phyloP scores from a whole-genome alignment of 768 basidiomycete species.

The Tephrocybe sp. region DNA sequence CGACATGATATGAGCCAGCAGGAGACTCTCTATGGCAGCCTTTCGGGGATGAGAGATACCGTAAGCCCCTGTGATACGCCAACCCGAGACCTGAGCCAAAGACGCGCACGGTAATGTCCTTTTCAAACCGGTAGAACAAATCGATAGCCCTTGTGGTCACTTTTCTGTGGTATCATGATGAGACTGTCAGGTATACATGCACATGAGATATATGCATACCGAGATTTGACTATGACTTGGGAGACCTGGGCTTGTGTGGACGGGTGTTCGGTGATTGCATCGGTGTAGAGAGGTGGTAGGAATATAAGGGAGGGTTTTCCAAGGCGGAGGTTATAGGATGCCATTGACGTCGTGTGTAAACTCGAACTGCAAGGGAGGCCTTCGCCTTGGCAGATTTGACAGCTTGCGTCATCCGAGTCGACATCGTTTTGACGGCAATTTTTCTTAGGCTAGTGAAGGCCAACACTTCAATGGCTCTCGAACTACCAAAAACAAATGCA shows the following conservation, averaged over 20 bases:
- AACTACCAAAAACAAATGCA: too few relatives aligned
- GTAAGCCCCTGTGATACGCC: too few relatives aligned
- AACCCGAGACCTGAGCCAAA: background rate
- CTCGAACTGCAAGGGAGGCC: too few relatives aligned
- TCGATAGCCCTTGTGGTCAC: slow-evolving; percentile 24
- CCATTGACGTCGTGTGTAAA: slow-evolving; percentile 17
- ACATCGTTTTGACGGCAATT: too few relatives aligned
- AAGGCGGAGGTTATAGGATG: slow-evolving; percentile 37
- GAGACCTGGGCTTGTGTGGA: slow-evolving; percentile 21
- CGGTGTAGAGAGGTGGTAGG: slow-evolving; percentile 23
- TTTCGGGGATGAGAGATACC: slow-evolving; percentile 4
- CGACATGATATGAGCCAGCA: slow-evolving; percentile 29
- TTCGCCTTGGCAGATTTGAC: too few relatives aligned
- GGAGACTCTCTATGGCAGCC: slow-evolving; percentile 33
- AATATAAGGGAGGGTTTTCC: slow-evolving; percentile 33
- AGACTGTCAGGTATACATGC: background rate
- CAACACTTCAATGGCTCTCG: too few relatives aligned
- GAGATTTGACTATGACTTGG: slow-evolving; percentile 33
- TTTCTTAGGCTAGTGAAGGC: too few relatives aligned
- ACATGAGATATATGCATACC: slow-evolving; percentile 16
- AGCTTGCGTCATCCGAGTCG: too few relatives aligned
- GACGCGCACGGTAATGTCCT: slow-evolving; percentile 35
- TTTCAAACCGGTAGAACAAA: slow-evolving; percentile 28
- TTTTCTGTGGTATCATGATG: slow-evolving; percentile 9
- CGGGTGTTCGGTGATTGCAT: background rate